Percentiles rank a stretch among this genome's conserved stretches.
Evolutionary conservation across 352 stramenopile species (phyloP).

Genomic region (Globisporangium solare): DNA sequence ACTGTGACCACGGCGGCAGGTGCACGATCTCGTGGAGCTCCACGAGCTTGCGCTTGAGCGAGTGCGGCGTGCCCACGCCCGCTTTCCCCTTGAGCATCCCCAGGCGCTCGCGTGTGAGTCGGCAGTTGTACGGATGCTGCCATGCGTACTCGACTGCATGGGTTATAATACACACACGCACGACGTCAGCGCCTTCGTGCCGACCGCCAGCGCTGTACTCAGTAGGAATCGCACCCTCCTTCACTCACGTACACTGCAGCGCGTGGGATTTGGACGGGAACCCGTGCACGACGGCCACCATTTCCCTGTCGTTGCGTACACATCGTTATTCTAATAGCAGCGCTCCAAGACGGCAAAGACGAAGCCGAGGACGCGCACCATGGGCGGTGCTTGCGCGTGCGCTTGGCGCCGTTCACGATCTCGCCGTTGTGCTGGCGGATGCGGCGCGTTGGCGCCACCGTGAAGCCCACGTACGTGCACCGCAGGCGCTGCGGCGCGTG

Average conservation of each 20-base stretch:
- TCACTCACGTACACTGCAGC: slow-evolving; percentile 53
- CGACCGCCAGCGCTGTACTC: not conserved
- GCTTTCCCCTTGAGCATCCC: slow-evolving; percentile 24
- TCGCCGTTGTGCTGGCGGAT: slow-evolving; percentile 79
- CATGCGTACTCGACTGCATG: slow-evolving; percentile 70
- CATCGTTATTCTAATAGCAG: not conserved
- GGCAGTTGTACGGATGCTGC: slow-evolving; percentile 62
- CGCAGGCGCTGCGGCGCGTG: slow-evolving; percentile 39
- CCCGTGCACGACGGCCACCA: slow-evolving; percentile 65
- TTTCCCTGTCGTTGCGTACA: slow-evolving; percentile 38
- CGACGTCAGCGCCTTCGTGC: not conserved
- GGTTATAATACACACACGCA: not conserved
- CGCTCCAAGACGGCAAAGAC: not conserved
- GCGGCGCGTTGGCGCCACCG: slow-evolving; percentile 42
- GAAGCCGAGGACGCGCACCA: slow-evolving; percentile 27
- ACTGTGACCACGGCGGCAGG: slow-evolving; percentile 38
- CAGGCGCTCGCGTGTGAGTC: slow-evolving; percentile 43
- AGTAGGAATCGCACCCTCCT: too few relatives aligned
- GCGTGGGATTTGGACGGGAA: slow-evolving; percentile 75
- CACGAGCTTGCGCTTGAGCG: slow-evolving; percentile 64
- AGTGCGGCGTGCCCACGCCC: slow-evolving; percentile 42
- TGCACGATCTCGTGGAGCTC: slow-evolving; percentile 68
- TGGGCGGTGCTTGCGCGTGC: slow-evolving; percentile 46
- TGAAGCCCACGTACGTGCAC: slow-evolving; percentile 73
- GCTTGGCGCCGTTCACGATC: slow-evolving; percentile 55